Evolutionary conservation across 2,329 filamentous ascomycete species (phyloP).

Genomic region (Hymenoscyphus linearis): DNA sequence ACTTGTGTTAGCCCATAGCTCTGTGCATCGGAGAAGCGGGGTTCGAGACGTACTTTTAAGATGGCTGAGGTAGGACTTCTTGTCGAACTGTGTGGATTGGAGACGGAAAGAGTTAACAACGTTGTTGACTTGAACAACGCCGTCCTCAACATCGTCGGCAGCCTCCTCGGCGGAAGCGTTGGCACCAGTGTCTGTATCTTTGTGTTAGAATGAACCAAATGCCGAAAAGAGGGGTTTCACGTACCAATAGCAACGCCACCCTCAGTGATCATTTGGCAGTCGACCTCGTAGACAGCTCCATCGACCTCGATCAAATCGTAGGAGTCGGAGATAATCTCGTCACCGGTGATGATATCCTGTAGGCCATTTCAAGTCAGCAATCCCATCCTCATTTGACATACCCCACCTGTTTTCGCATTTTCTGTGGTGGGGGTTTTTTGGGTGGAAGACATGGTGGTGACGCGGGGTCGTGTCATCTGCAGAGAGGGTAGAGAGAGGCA

Average conservation of each 20-base stretch:
- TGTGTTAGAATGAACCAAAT: constrained; percentile 13
- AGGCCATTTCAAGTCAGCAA: constrained; percentile 11
- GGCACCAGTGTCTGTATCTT: constrained; percentile 70
- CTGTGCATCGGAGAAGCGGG: background rate
- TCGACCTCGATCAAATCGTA: constrained; percentile 79
- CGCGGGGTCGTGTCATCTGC: constrained; percentile 6
- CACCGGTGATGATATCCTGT: constrained; percentile 81
- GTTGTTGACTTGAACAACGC: constrained; percentile 75
- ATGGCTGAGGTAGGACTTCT: constrained; percentile 78
- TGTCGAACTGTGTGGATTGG: constrained; percentile 72
- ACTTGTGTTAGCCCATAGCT: constrained; percentile 12
- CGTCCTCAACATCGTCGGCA: constrained; percentile 69
- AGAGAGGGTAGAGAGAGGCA: background rate
- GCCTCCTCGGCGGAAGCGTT: constrained; percentile 94
- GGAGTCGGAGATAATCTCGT: constrained; percentile 97
- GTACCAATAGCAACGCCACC: constrained; percentile 67
- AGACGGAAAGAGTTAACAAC: constrained; percentile 90
- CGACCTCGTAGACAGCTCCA: constrained; percentile 78
- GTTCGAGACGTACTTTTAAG: constrained; percentile 67
- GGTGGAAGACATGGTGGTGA: background rate
- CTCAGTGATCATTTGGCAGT: constrained; percentile 85
- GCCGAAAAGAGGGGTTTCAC: constrained; percentile 13
- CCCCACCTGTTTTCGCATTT: background rate
- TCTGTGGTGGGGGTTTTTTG: background rate
- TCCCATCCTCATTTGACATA: constrained; percentile 4